Evolutionary conservation across 148 eudicot genomes (phyloP), one percentile per base, ranked within the genome.

Genomic region (Arbutus unedo): DNA sequence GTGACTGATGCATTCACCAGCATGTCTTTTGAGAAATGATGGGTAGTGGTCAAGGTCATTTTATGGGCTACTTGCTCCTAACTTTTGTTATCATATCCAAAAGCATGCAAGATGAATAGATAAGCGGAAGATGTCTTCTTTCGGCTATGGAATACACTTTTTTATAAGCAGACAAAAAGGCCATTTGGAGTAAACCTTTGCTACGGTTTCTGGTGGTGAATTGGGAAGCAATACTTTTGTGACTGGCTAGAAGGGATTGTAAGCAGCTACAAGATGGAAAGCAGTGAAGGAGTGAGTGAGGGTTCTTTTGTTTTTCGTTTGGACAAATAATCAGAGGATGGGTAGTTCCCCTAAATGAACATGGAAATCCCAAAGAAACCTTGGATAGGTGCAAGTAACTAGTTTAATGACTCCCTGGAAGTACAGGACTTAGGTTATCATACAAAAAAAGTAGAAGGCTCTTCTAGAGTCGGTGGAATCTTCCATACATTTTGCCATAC

Each of bases 361-460:
- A 18, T 2, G 14, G 77, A 49, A 21, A 48, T 74, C 56, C 41
- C 43, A 21, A 48, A 49, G 55, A 74, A 74, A 49, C 38, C 56
- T 49, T 74, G 23, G 56, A 74, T n/a, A 49, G 55, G 77, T 49
- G 53, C 23, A 73, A 73, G 76, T 6, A 72, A 72, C 23, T 45
- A 73, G 21, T 18, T 45, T 45, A 73, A 49, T 49, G 54, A 48
- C 77, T 74, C 18, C 59, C 43, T 13, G 54, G 56, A 16, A 23
- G 16, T 51, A 38, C 45, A 76, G 49, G 38, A 25, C 57, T 4
- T 75, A 11, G 57, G 49, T 75, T 75, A 75, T 50, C 57, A n/a
- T 45, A 48, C 41, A 50, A 25, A 6, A 6, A 21, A 49, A 2
- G 57, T 75, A 50, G 11, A 21, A 75, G 43, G 21, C 44, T 75